Conservation (phyloP, 495 filamentous ascomycete genomes). For the Astrothelium macrocarpum region DNA sequence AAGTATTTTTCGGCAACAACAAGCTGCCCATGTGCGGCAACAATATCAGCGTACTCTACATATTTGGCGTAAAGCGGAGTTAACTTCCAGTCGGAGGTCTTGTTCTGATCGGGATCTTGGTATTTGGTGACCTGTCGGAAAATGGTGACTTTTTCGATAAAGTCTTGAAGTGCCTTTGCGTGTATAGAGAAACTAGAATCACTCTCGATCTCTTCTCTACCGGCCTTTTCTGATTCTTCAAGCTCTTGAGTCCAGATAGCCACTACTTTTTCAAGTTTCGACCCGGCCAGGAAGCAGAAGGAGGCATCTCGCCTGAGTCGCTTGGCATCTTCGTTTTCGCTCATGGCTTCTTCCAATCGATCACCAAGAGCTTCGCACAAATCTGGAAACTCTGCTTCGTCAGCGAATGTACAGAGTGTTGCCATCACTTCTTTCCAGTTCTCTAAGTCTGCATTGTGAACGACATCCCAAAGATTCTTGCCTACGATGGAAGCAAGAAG, state of each 20-base stretch:
- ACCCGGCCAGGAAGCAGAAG: conserved; percentile 91
- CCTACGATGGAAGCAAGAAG: conserved; percentile 84
- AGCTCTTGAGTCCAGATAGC: conserved; percentile 87
- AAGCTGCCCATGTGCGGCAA: conserved; percentile 81
- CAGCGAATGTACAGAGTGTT: conserved; percentile 86
- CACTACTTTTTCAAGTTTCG: conserved; percentile 94
- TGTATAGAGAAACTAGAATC: conserved; percentile 87
- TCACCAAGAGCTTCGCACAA: conserved; percentile 96
- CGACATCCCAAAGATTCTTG: conserved; percentile 97
- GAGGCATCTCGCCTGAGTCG: conserved; percentile 70
- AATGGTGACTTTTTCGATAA: conserved; percentile 97
- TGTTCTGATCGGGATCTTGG: conserved; percentile 60
- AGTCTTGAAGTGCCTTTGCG: conserved; percentile 73
- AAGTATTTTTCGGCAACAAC: conserved; percentile 84
- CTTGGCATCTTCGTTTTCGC: conserved; percentile 39
- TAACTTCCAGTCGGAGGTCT: conserved; percentile 80
- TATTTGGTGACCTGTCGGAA: conserved; percentile 94
- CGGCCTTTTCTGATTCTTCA: conserved; percentile 66
- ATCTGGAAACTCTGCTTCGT: conserved; percentile 82
- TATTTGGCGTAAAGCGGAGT: conserved; percentile 86
- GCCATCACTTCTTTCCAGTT: conserved; percentile 98
- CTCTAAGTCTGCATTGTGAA: conserved; percentile 83
- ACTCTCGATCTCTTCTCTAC: conserved; percentile 52
- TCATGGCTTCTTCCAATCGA: conserved; percentile 63
- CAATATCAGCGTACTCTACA: conserved; percentile 90